Evolutionary conservation across 495 filamentous ascomycete species (phyloP).

Genomic region (Tuber calosporum): DNA sequence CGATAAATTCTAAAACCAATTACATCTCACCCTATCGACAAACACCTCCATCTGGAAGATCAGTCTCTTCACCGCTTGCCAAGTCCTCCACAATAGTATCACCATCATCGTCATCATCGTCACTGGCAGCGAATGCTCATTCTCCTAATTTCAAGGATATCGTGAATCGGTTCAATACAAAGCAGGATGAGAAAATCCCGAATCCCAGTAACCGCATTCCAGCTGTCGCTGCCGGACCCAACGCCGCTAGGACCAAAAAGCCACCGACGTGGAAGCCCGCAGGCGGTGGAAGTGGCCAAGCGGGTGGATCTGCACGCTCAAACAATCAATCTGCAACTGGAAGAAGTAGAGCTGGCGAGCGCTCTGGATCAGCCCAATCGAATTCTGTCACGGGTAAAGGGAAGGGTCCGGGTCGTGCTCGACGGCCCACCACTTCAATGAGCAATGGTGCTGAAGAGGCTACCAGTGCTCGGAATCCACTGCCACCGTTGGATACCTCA

Average conservation of each 20-base stretch:
- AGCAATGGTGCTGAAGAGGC: constrained; percentile 14
- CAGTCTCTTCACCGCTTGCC: constrained; percentile 34
- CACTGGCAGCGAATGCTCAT: constrained; percentile 39
- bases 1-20: constrained; percentile 33
- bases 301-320: constrained; percentile 17
- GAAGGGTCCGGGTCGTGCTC: neutral
- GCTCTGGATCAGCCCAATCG: constrained; percentile 24
- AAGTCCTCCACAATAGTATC: constrained; percentile 9
- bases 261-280: constrained; percentile 38
- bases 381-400: neutral
- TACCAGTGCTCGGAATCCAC: constrained; percentile 15
- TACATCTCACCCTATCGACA: constrained; percentile 42
- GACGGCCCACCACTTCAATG: constrained; percentile 16
- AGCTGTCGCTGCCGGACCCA: constrained; percentile 28
- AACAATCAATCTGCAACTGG: constrained; percentile 13
- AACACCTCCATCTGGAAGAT: constrained; percentile 18
- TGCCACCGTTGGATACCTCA: constrained; percentile 38
- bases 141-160: constrained; percentile 55
- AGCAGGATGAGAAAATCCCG: constrained; percentile 51
- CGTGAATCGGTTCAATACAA: constrained; percentile 56
- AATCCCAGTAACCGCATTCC: constrained; percentile 41
- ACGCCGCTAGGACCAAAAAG: constrained; percentile 29
- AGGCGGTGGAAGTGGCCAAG: constrained; percentile 20
- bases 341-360: constrained; percentile 22
- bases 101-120: constrained; percentile 7